Percentiles rank a stretch among this genome's conserved stretches.
Conservation (phyloP, 2,329 filamentous ascomycete genomes). For the Parasarocladium wereldwijsianum region DNA sequence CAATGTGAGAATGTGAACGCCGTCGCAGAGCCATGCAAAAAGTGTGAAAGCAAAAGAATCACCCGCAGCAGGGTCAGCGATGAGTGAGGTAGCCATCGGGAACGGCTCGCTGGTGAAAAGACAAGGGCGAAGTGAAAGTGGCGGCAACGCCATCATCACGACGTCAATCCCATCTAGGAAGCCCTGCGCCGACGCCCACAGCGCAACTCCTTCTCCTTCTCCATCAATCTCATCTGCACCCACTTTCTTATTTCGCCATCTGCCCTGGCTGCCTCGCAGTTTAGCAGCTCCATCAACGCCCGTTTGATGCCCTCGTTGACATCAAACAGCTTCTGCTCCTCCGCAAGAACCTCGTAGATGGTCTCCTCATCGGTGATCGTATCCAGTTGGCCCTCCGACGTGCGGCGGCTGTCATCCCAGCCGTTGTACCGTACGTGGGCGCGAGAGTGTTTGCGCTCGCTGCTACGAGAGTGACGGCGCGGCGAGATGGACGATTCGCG, state of each 20-base stretch:
- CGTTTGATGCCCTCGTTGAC: constrained; percentile 49
- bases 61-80: too few species aligned
- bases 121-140: too few species aligned
- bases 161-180: constrained; percentile 7
- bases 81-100: too few species aligned
- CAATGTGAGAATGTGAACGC: too few species aligned
- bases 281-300: constrained; percentile 45
- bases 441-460: constrained; percentile 12
- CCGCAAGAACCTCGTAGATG: constrained; percentile 31
- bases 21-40: too few species aligned
- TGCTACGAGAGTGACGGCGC: constrained; percentile 23
- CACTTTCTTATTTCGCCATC: constrained; percentile 39
- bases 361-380: constrained; percentile 32
- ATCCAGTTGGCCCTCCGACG: constrained; percentile 14
- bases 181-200: constrained; percentile 35
- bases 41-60: too few species aligned
- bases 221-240: constrained; percentile 44
- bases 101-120: too few species aligned
- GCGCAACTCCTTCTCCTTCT: constrained; percentile 43
- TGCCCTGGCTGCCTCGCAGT: constrained; percentile 38
- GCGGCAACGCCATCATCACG: too few species aligned
- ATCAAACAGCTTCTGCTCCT: constrained; percentile 37
- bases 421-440: constrained; percentile 18
- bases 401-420: constrained; percentile 13
- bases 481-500: constrained; percentile 33